Percentiles rank a stretch among this genome's conserved stretches.
phyloP scores from a whole-genome alignment of 2,329 filamentous ascomycete genomes.

The Penicillium sp. region DNA sequence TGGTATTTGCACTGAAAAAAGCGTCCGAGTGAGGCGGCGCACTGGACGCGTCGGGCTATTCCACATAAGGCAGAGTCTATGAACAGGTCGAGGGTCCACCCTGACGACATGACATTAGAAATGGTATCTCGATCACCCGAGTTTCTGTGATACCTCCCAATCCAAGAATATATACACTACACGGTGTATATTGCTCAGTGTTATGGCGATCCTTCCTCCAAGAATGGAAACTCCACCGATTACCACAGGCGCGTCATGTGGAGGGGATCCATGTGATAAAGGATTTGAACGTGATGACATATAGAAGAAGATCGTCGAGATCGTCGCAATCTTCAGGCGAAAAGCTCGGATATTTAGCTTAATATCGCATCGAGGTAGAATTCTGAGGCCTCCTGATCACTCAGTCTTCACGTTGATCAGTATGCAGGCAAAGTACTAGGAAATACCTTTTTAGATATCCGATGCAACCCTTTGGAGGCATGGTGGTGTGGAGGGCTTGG shows the following conservation, averaged over 20 bases:
- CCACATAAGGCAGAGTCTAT: background rate
- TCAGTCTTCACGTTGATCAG: background rate
- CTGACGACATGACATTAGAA: background rate
- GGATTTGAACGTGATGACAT: slow-evolving; percentile 2
- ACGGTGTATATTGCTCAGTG: slow-evolving; percentile 3
- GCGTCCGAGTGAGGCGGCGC: slow-evolving; percentile 6
- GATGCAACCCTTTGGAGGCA: slow-evolving; percentile 7
- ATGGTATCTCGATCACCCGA: background rate
- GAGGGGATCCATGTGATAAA: slow-evolving; percentile 13
- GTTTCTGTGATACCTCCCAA: background rate
- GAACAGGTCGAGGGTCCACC: background rate
- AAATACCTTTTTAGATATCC: background rate
- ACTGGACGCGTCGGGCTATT: slow-evolving; percentile 5
- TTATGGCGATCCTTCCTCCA: slow-evolving; percentile 2
- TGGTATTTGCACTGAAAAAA: slow-evolving; percentile 37
- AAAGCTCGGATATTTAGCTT: background rate
- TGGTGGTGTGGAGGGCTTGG: background rate
- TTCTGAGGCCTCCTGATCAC: slow-evolving; percentile 4
- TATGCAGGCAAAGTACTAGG: background rate
- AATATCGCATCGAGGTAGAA: background rate
- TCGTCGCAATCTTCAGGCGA: slow-evolving; percentile 5
- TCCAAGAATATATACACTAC: background rate
- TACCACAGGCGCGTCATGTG: slow-evolving; percentile 15
- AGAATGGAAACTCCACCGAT: background rate
- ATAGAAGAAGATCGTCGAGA: slow-evolving; percentile 8